Percentiles rank a stretch among this genome's conserved stretches.
These are phyloP conservation scores for Aphanomyces euteiches DNA, from an alignment of 352 stramenopile genomes.

Conservation along the genomic window DNA sequence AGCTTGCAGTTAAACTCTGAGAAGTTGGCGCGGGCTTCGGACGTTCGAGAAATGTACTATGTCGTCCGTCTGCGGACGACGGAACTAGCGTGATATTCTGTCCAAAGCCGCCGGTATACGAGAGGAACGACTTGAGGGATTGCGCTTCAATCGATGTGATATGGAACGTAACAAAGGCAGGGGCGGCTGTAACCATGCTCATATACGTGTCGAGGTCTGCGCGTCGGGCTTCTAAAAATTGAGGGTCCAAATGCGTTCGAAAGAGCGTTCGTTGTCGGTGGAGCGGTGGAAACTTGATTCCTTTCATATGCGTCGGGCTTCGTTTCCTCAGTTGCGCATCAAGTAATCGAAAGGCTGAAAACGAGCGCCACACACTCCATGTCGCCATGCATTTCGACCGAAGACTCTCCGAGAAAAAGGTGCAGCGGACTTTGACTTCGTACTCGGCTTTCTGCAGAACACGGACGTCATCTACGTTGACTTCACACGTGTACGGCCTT, in stretches of 20 bases:
- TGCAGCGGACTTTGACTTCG: constrained; percentile 64
- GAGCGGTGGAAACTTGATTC: constrained; percentile 78
- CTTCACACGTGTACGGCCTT: constrained; percentile 54
- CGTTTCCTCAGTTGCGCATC: constrained; percentile 77
- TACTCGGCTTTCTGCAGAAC: constrained; percentile 78
- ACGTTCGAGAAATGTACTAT: constrained; percentile 13
- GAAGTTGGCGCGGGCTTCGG: constrained; percentile 36
- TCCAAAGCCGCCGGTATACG: constrained; percentile 70
- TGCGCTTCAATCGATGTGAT: constrained; percentile 64
- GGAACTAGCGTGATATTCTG: constrained; percentile 59
- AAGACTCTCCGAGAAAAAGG: constrained; percentile 72
- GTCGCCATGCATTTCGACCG: constrained; percentile 58
- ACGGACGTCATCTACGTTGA: constrained; percentile 68
- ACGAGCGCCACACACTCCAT: constrained; percentile 82
- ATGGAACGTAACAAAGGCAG: constrained; percentile 73
- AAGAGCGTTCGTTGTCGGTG: constrained; percentile 68
- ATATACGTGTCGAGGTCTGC: constrained; percentile 78
- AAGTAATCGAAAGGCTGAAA: constrained; percentile 75
- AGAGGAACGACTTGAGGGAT: constrained; percentile 76
- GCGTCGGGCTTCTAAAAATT: constrained; percentile 60
- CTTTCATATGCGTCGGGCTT: constrained; percentile 64
- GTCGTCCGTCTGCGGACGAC: constrained; percentile 16
- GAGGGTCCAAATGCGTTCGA: constrained; percentile 53
- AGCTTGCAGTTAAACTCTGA: constrained; percentile 48
- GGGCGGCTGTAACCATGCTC: constrained; percentile 50